Conservation (phyloP, 768 basidiomycete species). For the Lactifluus pinguis region DNA sequence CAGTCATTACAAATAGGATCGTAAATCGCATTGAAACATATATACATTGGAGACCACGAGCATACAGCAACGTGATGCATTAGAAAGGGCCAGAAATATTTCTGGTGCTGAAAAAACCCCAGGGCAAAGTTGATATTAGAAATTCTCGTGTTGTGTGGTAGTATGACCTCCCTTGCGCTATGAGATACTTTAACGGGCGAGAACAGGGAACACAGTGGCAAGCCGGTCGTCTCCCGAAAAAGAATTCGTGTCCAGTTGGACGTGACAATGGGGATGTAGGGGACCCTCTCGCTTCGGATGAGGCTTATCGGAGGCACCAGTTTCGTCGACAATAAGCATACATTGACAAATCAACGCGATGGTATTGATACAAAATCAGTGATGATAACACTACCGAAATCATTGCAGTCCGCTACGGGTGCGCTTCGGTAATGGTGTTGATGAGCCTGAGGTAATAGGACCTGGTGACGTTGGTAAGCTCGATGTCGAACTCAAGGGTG, state of each 20-base stretch:
- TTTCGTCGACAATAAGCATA: neutral
- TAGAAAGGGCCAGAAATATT: too few species aligned
- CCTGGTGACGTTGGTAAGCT: constrained; percentile 54
- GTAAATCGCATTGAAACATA: too few species aligned
- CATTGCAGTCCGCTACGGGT: constrained; percentile 2
- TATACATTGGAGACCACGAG: too few species aligned
- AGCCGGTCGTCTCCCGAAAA: neutral
- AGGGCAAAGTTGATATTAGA: neutral
- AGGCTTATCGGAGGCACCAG: neutral
- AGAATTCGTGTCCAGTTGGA: neutral
- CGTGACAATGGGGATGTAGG: neutral
- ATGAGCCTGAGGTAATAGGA: neutral
- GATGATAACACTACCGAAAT: neutral
- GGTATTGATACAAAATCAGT: neutral
- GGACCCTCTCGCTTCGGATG: neutral
- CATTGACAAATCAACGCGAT: neutral
- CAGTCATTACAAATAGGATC: too few species aligned
- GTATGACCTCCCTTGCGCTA: neutral
- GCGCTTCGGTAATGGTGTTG: constrained; percentile 2
- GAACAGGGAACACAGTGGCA: neutral
- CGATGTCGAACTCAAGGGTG: constrained; percentile 26
- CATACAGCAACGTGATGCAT: too few species aligned
- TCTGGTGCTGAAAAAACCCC: too few species aligned
- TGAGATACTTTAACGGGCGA: neutral
- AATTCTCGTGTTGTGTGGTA: neutral